phyloP scores from a whole-genome alignment of 495 filamentous ascomycete species.

The Aspergillus egyptiacus region DNA sequence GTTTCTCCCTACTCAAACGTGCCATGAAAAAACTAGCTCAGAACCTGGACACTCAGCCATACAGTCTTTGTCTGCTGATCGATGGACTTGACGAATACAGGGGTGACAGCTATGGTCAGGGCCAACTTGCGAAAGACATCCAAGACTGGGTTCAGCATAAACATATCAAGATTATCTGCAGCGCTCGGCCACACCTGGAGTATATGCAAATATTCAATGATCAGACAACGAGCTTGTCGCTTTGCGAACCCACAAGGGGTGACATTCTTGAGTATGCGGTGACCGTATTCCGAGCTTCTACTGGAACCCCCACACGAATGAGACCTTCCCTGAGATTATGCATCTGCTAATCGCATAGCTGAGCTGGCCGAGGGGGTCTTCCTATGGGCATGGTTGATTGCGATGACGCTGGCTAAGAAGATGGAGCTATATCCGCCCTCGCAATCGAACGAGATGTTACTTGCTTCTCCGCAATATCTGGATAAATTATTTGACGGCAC shows the following conservation, averaged over 20 bases:
- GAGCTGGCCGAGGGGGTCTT: background rate
- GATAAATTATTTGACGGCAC: background rate
- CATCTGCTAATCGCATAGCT: background rate
- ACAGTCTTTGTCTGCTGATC: background rate
- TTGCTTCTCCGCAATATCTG: background rate
- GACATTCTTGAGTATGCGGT: background rate
- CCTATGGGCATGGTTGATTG: too few relatives aligned
- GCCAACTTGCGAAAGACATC: background rate
- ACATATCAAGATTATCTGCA: background rate
- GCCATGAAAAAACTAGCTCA: background rate
- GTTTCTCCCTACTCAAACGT: background rate
- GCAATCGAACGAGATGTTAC: background rate
- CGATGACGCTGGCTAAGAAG: background rate
- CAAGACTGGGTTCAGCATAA: background rate
- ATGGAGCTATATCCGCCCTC: background rate
- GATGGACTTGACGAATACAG: background rate
- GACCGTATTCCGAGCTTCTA: background rate
- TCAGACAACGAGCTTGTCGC: background rate
- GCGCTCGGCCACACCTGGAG: background rate
- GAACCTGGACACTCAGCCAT: background rate
- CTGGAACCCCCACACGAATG: background rate
- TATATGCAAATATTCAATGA: background rate
- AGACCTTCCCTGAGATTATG: background rate
- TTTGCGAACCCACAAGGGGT: background rate
- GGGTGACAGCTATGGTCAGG: background rate